A percentile compares a stretch with the other conserved stretches of the same genome.
Evolutionary conservation across 1,139 yeast species (phyloP).

Genomic region (Taiozyma onychis): DNA sequence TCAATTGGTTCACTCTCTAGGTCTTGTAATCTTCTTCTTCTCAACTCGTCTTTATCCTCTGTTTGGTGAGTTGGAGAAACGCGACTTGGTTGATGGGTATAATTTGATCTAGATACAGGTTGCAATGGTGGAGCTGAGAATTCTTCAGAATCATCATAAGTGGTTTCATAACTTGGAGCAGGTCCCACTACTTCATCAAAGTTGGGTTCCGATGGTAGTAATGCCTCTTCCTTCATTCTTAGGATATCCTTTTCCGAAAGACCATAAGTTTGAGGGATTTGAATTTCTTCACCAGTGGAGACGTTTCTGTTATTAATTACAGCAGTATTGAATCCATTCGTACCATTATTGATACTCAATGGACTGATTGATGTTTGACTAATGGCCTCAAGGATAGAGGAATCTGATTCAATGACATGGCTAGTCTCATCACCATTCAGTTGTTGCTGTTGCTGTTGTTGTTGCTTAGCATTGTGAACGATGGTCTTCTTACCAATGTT

Average conservation of each 20-base stretch:
- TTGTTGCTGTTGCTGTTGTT: background rate
- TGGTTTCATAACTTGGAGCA: conserved; percentile 16
- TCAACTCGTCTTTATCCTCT: conserved; percentile 31
- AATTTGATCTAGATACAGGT: background rate
- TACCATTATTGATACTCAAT: conserved; percentile 18
- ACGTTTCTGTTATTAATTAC: background rate
- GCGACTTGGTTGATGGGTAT: background rate
- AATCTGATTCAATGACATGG: conserved; percentile 4
- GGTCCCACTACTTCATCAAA: conserved; percentile 5
- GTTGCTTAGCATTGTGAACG: conserved; percentile 4
- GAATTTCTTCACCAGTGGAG: conserved; percentile 3
- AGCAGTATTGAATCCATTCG: background rate
- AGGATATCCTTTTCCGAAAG: conserved; percentile 49
- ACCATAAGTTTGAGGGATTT: conserved; percentile 10
- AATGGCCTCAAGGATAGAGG: conserved; percentile 12
- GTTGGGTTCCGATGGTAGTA: conserved; percentile 56
- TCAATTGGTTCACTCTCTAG: conserved; percentile 34
- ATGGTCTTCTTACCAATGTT: conserved; percentile 8
- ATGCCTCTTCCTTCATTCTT: conserved; percentile 46
- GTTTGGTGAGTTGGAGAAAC: background rate
- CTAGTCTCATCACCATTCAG: background rate
- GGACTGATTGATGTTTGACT: conserved; percentile 23
- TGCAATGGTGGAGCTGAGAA: conserved; percentile 8
- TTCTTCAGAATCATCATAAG: conserved; percentile 1
- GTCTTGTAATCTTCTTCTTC: conserved; percentile 26